Base-by-base conservation (phyloP, 345 rosid genomes). In the Turritis glabra region DNA sequence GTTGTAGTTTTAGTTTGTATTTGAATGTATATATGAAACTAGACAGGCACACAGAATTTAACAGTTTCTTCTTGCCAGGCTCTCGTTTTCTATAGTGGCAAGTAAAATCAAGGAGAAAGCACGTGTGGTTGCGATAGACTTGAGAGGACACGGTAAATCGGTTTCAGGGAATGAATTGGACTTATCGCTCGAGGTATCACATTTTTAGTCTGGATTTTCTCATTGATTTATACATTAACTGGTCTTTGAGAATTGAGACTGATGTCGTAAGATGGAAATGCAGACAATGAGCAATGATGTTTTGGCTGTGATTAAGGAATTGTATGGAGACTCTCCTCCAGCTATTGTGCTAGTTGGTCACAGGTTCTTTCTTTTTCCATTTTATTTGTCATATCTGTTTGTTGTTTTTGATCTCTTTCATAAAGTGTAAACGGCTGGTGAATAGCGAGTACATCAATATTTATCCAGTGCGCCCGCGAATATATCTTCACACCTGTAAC, bases 201-300 rank as follows among this genome's bases (percentile, higher is more conserved):
- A 33, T 80, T 4, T 22, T 53, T 35, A 15, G 27, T 17, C 1
- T 43, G n/a, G n/a, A 43, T 30, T 41, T 64, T 2, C 56, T 73
- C 15, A 12, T 67, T 35, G 29, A 14, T 26, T 43, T 38, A 26
- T 60, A 29, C 14, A 40, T 43, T 43, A 18, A 26, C 19, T 69
- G 15, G 3, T 69, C 7, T 22, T 17, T 64, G 68, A 10, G 25
- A 23, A 48, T 50, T 29, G 62, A 64, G 62, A 40, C 73, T 77
- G 18, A 40, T 71, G 63, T 56, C 21, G 1, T 19, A 11, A 46
- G 12, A 33, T 73, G 64, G 5, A 58, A 74, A 35, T 85, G 86
- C 96, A 95, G 99, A 88, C 96, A n/a, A 80, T 95, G 93, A 85
- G 96, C 88, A 85, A 66, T 80, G 99, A 92, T 81, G 92, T 89